Evolutionary conservation across 2,329 filamentous ascomycete species (phyloP).

Genomic region (Exophiala bonariae): DNA sequence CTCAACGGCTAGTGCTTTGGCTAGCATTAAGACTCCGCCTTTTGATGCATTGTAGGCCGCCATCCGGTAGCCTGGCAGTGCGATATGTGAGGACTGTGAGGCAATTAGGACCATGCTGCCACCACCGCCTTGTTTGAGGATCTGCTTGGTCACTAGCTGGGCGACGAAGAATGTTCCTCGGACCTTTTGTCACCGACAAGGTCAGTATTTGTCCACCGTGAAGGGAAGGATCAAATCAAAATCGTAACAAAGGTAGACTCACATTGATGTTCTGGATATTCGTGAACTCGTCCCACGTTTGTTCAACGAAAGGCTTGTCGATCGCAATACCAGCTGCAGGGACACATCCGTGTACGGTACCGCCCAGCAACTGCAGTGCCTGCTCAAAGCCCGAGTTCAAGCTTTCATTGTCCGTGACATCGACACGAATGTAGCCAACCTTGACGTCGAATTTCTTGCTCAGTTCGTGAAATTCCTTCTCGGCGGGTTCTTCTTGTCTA

Average conservation of each 20-base stretch:
- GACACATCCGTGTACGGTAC: slow-evolving; percentile 21
- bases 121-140: slow-evolving; percentile 39
- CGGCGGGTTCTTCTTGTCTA: slow-evolving; percentile 27
- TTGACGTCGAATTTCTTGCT: slow-evolving; percentile 40
- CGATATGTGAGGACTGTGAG: slow-evolving; percentile 39
- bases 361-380: slow-evolving; percentile 2
- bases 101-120: slow-evolving; percentile 41
- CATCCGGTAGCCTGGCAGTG: slow-evolving; percentile 38
- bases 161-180: slow-evolving; percentile 39
- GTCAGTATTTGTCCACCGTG: too few species aligned
- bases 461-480: slow-evolving; percentile 34
- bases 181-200: slow-evolving; percentile 24
- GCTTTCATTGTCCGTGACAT: slow-evolving; percentile 5
- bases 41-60: slow-evolving; percentile 48
- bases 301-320: slow-evolving; percentile 46
- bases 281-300: slow-evolving; percentile 45
- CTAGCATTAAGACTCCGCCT: slow-evolving; percentile 43
- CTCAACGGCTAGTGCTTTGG: slow-evolving; percentile 41
- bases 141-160: slow-evolving; percentile 41
- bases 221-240: too few species aligned
- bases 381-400: slow-evolving; percentile 3
- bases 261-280: slow-evolving; percentile 45
- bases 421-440: slow-evolving; percentile 4
- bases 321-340: slow-evolving; percentile 37
- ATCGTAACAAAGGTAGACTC: slow-evolving; percentile 44